These are phyloP conservation scores for Rhodotorula graminis DNA, from an alignment of 768 basidiomycete species.

Conservation along the genomic window DNA sequence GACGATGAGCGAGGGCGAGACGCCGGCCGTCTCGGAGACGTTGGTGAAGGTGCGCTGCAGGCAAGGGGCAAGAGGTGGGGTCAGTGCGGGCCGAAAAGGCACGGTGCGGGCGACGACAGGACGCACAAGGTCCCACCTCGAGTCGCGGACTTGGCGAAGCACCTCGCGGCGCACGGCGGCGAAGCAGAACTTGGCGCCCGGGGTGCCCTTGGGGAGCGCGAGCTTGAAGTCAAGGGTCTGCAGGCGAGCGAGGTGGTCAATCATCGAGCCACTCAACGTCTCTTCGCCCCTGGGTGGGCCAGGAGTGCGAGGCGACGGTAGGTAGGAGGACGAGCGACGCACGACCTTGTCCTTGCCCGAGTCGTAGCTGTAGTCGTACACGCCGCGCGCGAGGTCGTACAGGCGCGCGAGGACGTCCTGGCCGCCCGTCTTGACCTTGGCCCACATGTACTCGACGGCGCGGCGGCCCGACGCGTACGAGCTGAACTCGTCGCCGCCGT, in stretches of 20 bases:
- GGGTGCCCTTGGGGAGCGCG: conserved; percentile 12
- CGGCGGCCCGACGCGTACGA: conserved; percentile 22
- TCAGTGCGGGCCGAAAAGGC: neutral
- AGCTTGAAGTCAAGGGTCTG: conserved; percentile 31
- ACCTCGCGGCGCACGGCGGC: conserved; percentile 8
- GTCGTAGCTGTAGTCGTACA: conserved; percentile 8
- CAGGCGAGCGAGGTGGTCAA: neutral
- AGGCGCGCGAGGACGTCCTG: conserved; percentile 8
- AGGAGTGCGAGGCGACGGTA: neutral
- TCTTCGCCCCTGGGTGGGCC: no score
- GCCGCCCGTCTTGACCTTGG: neutral
- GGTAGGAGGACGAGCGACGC: neutral
- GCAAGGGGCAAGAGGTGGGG: neutral
- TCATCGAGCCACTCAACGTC: no score
- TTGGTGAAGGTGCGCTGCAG: conserved; percentile 29
- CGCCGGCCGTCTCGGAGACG: neutral
- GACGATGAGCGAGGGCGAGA: conserved; percentile 19
- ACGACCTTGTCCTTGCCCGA: conserved; percentile 12
- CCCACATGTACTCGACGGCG: conserved; percentile 16
- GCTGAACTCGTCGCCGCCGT: conserved; percentile 31
- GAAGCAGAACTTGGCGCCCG: conserved; percentile 28
- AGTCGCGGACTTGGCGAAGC: conserved; percentile 9
- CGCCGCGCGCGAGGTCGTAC: neutral
- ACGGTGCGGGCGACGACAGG: neutral
- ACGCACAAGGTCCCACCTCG: conserved; percentile 31